Base-by-base conservation (phyloP, 164 flowering plant species). In the Euptelea pleiosperma region DNA sequence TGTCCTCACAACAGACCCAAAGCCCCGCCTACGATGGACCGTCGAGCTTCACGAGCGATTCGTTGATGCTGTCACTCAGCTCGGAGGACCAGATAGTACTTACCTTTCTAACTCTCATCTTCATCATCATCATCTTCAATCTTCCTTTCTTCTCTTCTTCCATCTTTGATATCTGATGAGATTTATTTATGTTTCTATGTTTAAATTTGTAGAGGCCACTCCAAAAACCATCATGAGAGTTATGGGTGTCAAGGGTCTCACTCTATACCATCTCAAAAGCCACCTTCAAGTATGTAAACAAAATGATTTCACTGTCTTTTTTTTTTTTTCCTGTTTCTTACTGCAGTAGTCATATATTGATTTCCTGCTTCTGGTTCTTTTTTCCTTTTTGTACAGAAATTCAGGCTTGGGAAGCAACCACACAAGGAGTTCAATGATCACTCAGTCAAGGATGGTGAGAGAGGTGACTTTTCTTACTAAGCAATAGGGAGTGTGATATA, bases 341-440 rank as follows among this genome's bases (percentile, higher is more conserved):
- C 19, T 46, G 14, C 19, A 12, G 19, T 19, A 19, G 9, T 46
- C 5, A 46, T 0, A 15, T 21, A 12, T 46, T 43, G 47, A 42
- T 50, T 52, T 45, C 11, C 25, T 47, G 36, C 36, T 26, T 51
- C 28, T 31, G 16, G 19, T 35, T 14, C 21, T 29, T 43, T 39
- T 3, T 25, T 62, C 37, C 41, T 21, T 45, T 51, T 24, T 45
- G 24, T 57, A 31, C 52, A 93, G 99, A 93, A 93, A 86, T 93
- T 88, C 77, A 85, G 99, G 81, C 93, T 93, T 29, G 99, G 99
- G 63, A 93, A 93, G 79, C 96, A 93, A 60, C 99, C 99, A n/a
- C 97, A 90, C 71, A 93, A 90, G 75, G 99, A 93, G 24, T 90
- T 83, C 79, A 85, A 71, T 67, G 99, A 93, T 72, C 99, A 86